Percentiles rank a stretch among this genome's conserved stretches.
These are phyloP conservation scores for Peronospora tabacina DNA, from an alignment of 352 stramenopile genomes.

Conservation along the genomic window DNA sequence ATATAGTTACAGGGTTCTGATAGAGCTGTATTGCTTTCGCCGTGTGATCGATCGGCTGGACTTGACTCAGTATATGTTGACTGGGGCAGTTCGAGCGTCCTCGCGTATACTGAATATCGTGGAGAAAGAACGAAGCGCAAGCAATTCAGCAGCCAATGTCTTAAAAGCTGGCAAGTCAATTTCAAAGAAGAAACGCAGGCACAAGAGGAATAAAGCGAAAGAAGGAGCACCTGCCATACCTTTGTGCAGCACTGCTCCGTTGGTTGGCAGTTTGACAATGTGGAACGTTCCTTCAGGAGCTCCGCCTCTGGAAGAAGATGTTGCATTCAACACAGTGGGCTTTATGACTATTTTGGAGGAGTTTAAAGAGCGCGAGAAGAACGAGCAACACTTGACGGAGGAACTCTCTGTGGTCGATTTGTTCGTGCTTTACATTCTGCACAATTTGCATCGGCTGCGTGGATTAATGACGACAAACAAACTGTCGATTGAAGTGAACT, in stretches of 20 bases:
- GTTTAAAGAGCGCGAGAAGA: conserved; percentile 6
- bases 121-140: conserved; percentile 2
- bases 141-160: not conserved
- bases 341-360: conserved; percentile 12
- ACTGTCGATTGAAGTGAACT: conserved; percentile 20
- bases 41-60: conserved; percentile 18
- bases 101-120: not conserved
- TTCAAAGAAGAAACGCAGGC: conserved; percentile 6
- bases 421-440: conserved; percentile 20
- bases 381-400: not conserved
- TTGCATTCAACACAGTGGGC: conserved; percentile 17
- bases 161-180: not conserved
- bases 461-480: conserved; percentile 8
- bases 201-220: conserved; percentile 1
- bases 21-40: conserved; percentile 6
- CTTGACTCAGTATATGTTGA: conserved; percentile 24
- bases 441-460: conserved; percentile 17
- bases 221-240: not conserved
- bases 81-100: conserved; percentile 16
- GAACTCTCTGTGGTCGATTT: conserved; percentile 20
- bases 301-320: conserved; percentile 9
- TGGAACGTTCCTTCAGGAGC: conserved; percentile 17
- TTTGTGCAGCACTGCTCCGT: not conserved
- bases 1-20: conserved; percentile 4
- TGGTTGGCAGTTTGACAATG: conserved; percentile 22